These are phyloP conservation scores for Pseudogymnoascus sp. DNA, from an alignment of 2,329 filamentous ascomycete genomes.

Conservation along the genomic window DNA sequence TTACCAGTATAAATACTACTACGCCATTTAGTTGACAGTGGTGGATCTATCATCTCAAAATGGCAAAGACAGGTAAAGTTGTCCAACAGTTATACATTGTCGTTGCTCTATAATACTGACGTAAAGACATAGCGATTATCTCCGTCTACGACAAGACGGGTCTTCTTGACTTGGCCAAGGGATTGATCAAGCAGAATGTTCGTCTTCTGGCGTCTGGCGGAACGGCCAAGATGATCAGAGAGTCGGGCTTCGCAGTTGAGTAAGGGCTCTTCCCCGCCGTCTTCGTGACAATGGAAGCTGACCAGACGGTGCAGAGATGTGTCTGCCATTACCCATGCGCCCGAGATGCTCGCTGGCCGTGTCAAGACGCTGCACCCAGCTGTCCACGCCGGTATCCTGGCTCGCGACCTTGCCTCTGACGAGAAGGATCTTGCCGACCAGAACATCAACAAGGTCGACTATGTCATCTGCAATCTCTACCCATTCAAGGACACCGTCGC, in stretches of 20 bases:
- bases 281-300: neutral
- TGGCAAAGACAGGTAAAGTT: slow-evolving; percentile 11
- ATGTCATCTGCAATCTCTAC: slow-evolving; percentile 96
- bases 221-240: slow-evolving; percentile 91
- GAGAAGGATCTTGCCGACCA: slow-evolving; percentile 94
- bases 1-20: slow-evolving; percentile 6
- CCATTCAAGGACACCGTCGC: slow-evolving; percentile 98
- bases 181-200: slow-evolving; percentile 79
- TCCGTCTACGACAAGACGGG: slow-evolving; percentile 99
- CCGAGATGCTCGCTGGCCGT: slow-evolving; percentile 88
- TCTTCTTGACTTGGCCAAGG: slow-evolving; percentile 83
- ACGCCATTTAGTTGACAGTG: slow-evolving; percentile 5
- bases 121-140: slow-evolving; percentile 62
- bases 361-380: slow-evolving; percentile 97
- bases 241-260: slow-evolving; percentile 93
- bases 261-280: slow-evolving; percentile 38
- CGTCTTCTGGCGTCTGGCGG: slow-evolving; percentile 90
- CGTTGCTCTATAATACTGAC: neutral
- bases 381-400: slow-evolving; percentile 81
- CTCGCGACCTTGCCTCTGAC: slow-evolving; percentile 87
- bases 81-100: neutral
- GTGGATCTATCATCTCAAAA: slow-evolving; percentile 9
- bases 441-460: slow-evolving; percentile 92
- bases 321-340: slow-evolving; percentile 91
- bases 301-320: slow-evolving; percentile 60